Evolutionary conservation across 75 land plant species (phyloP).

Genomic region (Cryptomeria japonica): DNA sequence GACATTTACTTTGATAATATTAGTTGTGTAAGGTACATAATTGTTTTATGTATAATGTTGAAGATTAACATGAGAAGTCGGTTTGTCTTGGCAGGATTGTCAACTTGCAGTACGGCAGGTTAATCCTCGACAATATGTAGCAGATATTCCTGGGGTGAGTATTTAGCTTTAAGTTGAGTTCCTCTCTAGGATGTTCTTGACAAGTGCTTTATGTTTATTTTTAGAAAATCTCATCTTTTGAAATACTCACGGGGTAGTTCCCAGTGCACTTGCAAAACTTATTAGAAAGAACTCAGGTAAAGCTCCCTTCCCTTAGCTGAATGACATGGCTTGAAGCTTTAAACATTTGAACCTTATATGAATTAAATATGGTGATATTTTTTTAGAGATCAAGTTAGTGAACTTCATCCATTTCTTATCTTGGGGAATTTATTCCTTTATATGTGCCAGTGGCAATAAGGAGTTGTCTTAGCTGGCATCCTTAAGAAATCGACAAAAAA

Average conservation of each 20-base stretch:
- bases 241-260: background rate
- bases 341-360: background rate
- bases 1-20: background rate
- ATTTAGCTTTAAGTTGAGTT: background rate
- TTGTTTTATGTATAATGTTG: background rate
- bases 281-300: background rate
- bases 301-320: background rate
- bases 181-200: background rate
- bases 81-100: constrained; percentile 67
- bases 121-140: constrained; percentile 97
- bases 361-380: background rate
- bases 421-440: background rate
- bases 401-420: background rate
- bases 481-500: background rate
- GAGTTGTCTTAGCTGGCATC: background rate
- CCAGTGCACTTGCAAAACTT: background rate
- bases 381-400: background rate
- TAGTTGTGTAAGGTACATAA: background rate
- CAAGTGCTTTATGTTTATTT: background rate
- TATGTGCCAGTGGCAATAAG: background rate
- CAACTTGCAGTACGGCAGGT: constrained; percentile 85
- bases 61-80: background rate
- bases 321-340: background rate
- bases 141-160: constrained; percentile 85
- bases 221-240: background rate